These are phyloP conservation scores for Exophiala xenobiotica DNA, from an alignment of 2,329 filamentous ascomycete species.

Conservation along the genomic window DNA sequence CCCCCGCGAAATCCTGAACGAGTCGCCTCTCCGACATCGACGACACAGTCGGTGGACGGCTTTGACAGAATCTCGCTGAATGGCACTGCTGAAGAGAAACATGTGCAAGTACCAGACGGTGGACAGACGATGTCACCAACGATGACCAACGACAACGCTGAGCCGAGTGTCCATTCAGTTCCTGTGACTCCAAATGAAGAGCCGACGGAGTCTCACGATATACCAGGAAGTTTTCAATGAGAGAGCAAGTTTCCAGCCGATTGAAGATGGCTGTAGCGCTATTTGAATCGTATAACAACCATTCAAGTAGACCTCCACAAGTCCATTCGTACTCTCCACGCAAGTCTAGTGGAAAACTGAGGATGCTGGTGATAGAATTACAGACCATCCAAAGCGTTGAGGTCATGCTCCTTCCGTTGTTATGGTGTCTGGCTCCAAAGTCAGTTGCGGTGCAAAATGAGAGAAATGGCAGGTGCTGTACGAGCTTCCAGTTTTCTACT, in stretches of 20 bases:
- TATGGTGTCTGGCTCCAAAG: neutral
- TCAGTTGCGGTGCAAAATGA: neutral
- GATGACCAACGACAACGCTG: constrained; percentile 14
- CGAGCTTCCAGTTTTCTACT: neutral
- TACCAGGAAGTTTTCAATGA: constrained; percentile 20
- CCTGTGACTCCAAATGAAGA: constrained; percentile 27
- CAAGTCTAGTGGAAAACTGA: too few relatives aligned
- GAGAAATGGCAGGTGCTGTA: neutral
- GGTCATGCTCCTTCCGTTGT: neutral
- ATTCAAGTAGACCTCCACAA: neutral
- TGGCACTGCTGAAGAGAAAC: constrained; percentile 25
- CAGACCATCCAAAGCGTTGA: too few relatives aligned
- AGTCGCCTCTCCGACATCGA: constrained; percentile 32
- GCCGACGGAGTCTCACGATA: constrained; percentile 18
- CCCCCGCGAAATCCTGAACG: constrained; percentile 68
- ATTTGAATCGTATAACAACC: neutral
- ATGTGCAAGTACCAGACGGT: too few relatives aligned
- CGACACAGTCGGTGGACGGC: constrained; percentile 28
- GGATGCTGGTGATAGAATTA: too few relatives aligned
- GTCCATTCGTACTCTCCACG: too few relatives aligned
- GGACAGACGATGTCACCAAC: constrained; percentile 10
- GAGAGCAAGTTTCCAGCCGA: too few relatives aligned
- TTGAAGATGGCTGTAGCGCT: neutral
- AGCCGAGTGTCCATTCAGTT: constrained; percentile 26
- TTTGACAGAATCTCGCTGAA: constrained; percentile 38